Evolutionary conservation across 371 early-diverging fungal species (phyloP).

Genomic region (Mucor indicus): DNA sequence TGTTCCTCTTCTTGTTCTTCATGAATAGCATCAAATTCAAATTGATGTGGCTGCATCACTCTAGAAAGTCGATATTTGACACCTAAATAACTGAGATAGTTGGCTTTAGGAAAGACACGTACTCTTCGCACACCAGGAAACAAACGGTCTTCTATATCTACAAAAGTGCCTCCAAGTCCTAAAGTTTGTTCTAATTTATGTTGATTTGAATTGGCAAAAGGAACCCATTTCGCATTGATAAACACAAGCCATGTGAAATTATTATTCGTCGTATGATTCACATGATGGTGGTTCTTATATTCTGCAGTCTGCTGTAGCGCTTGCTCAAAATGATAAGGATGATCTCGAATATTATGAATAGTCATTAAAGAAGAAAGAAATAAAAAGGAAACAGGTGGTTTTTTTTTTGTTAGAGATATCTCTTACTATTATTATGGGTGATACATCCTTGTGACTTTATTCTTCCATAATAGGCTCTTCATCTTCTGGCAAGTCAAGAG

Average conservation of each 20-base stretch:
- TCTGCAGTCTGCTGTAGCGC: slow-evolving; percentile 28
- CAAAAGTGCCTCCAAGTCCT: slow-evolving; percentile 47
- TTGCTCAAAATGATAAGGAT: slow-evolving; percentile 41
- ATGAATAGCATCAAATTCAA: slow-evolving; percentile 12
- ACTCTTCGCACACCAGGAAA: slow-evolving; percentile 46
- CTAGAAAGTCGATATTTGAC: slow-evolving; percentile 49
- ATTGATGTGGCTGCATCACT: slow-evolving; percentile 43
- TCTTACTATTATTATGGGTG: too few species aligned
- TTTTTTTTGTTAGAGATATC: too few species aligned
- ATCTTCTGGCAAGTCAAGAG: slow-evolving; percentile 26
- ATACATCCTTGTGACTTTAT: too few species aligned
- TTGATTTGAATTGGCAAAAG: slow-evolving; percentile 42
- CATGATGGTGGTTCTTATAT: slow-evolving; percentile 15
- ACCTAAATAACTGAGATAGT: slow-evolving; percentile 45
- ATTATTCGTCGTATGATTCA: slow-evolving; percentile 13
- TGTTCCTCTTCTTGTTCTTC: slow-evolving; percentile 5
- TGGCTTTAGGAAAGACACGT: slow-evolving; percentile 47
- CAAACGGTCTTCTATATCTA: slow-evolving; percentile 42
- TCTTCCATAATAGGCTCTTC: slow-evolving; percentile 12
- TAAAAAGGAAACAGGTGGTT: background rate
- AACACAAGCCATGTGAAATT: slow-evolving; percentile 48
- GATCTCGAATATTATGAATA: slow-evolving; percentile 29
- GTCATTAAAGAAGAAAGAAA: background rate
- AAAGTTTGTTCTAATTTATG: slow-evolving; percentile 43
- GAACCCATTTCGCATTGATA: slow-evolving; percentile 42